These are phyloP conservation scores for Tagetes erecta DNA, from an alignment of 129 eudicot genomes.

Conservation along the genomic window DNA sequence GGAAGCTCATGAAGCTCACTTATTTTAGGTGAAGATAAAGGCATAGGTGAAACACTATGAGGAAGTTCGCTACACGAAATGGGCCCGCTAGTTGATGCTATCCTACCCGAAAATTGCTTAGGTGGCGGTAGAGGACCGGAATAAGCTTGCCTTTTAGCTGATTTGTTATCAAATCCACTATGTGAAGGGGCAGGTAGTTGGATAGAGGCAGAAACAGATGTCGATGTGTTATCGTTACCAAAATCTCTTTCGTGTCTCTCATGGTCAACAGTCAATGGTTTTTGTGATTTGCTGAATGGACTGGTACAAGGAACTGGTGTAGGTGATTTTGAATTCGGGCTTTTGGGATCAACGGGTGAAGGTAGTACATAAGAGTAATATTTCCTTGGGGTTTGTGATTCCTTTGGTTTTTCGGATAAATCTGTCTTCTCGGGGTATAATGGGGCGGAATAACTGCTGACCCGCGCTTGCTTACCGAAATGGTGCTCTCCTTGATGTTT, in stretches of 20 bases:
- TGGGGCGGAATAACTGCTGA: conserved; percentile 73
- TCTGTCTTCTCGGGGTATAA: conserved; percentile 59
- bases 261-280: conserved; percentile 45
- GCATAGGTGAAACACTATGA: conserved; percentile 62
- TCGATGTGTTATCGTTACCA: conserved; percentile 36
- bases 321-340: conserved; percentile 44
- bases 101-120: conserved; percentile 48
- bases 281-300: conserved; percentile 46
- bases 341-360: conserved; percentile 65
- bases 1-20: conserved; percentile 97
- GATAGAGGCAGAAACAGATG: conserved; percentile 27
- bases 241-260: conserved; percentile 46
- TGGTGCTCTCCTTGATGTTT: conserved; percentile 45
- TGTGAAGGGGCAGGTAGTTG: conserved; percentile 66
- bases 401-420: conserved; percentile 52
- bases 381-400: conserved; percentile 46
- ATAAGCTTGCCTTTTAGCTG: conserved; percentile 58
- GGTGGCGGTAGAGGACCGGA: conserved; percentile 75
- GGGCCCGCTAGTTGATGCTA: conserved; percentile 52
- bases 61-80: conserved; percentile 44
- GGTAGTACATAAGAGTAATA: conserved; percentile 66
- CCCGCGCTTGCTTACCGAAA: conserved; percentile 37
- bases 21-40: conserved; percentile 64
- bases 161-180: conserved; percentile 45
- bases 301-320: conserved; percentile 40